Conservation (phyloP, 2,329 filamentous ascomycete species). For the Fusarium armeniacum region DNA sequence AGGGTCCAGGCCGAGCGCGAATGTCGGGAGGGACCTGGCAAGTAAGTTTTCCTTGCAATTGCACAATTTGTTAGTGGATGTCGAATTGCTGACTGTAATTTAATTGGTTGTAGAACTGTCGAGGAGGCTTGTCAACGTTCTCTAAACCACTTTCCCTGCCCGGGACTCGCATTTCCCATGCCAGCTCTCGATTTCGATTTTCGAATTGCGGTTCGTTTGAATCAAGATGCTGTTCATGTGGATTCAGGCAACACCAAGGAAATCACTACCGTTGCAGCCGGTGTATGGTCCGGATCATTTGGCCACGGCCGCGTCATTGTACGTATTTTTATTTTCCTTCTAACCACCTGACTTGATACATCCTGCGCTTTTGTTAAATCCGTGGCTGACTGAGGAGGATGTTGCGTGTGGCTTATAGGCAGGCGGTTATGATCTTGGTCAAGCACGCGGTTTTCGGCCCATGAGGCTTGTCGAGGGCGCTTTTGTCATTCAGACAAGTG, state of each 20-base stretch:
- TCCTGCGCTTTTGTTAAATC: constrained; percentile 22
- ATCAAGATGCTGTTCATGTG: constrained; percentile 60
- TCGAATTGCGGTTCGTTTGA: constrained; percentile 63
- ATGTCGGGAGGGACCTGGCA: constrained; percentile 48
- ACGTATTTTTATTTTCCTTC: constrained; percentile 44
- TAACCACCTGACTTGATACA: background rate
- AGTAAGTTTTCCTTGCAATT: constrained; percentile 34
- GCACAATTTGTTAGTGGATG: background rate
- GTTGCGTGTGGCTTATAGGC: constrained; percentile 50
- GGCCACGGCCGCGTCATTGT: constrained; percentile 63
- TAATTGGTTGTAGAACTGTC: constrained; percentile 49
- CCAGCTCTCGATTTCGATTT: constrained; percentile 65
- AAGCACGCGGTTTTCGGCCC: constrained; percentile 58
- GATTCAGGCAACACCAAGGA: constrained; percentile 62
- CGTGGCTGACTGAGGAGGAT: constrained; percentile 46
- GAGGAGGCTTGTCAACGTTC: constrained; percentile 58
- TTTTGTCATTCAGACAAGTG: constrained; percentile 64
- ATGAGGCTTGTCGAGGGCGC: constrained; percentile 63
- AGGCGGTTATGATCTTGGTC: constrained; percentile 60
- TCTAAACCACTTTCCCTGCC: constrained; percentile 59
- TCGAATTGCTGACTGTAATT: constrained; percentile 41
- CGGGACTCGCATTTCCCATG: constrained; percentile 60
- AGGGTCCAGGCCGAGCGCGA: constrained; percentile 49
- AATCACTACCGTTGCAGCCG: constrained; percentile 64
- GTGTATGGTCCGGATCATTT: constrained; percentile 64